Conservation (phyloP, 768 basidiomycete genomes). For the Boletales sp. region DNA sequence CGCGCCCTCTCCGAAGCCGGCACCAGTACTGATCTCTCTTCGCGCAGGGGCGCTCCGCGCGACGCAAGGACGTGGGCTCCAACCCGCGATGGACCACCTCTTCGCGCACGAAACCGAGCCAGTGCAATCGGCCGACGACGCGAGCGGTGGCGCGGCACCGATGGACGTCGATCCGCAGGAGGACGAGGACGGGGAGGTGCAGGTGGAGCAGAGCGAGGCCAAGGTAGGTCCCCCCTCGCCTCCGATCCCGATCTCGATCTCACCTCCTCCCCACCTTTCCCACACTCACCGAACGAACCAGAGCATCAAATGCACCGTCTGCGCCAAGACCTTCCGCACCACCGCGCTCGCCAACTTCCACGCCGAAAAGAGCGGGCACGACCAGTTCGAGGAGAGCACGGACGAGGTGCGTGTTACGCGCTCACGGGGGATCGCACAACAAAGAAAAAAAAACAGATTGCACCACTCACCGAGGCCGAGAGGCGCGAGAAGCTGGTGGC, state of each 20-base stretch:
- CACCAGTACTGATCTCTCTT: background rate
- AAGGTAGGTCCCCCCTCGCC: slow-evolving; percentile 42
- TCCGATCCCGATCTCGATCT: no score
- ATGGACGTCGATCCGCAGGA: slow-evolving; percentile 64
- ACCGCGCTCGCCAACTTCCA: slow-evolving; percentile 89
- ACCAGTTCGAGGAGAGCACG: slow-evolving; percentile 92
- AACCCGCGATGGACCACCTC: slow-evolving; percentile 88
- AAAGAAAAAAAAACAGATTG: no score
- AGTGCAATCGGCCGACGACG: slow-evolving; percentile 54
- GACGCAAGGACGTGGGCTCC: slow-evolving; percentile 79
- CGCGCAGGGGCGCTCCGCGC: slow-evolving; percentile 81
- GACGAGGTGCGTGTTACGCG: slow-evolving; percentile 63
- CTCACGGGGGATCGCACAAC: no score
- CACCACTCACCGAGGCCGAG: slow-evolving; percentile 93
- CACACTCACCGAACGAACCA: slow-evolving; percentile 21
- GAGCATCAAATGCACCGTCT: slow-evolving; percentile 83
- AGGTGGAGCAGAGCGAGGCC: slow-evolving; percentile 55
- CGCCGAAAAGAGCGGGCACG: slow-evolving; percentile 92
- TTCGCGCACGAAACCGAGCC: slow-evolving; percentile 75
- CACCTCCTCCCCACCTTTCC: background rate
- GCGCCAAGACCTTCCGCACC: slow-evolving; percentile 83
- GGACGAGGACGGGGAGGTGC: slow-evolving; percentile 59
- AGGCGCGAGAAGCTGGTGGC: slow-evolving; percentile 79
- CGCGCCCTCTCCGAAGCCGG: no score
- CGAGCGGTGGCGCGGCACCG: slow-evolving; percentile 12